Evolutionary conservation across 352 stramenopile species (phyloP), one percentile per base, ranked within the genome.

Genomic region (Phytophthora rubi): DNA sequence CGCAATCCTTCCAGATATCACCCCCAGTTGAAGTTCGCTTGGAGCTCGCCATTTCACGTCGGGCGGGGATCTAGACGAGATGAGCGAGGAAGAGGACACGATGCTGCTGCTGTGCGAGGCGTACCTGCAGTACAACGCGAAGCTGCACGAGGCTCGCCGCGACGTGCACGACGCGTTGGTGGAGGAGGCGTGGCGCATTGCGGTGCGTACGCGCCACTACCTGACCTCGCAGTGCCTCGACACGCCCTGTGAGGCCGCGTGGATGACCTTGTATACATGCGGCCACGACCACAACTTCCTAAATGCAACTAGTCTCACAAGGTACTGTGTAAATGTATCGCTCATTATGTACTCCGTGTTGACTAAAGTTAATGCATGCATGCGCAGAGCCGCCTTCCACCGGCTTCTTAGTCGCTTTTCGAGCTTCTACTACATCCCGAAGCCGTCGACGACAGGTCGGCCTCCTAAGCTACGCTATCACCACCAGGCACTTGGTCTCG

Each of bases 381-480:
- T 48, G 42, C 16, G 42, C 42, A 48, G 15, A n/a, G 15, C 42
- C 42, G 42, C 42, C 42, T 48, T 48, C 15, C 42, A 48, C 42
- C 42, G 10, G 42, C 42, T 48, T 48, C 42, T 48, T 3, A 21
- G 42, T n/a, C 15, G 42, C 13, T 48, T 48, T 23, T 48, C 13
- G 15, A 48, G 42, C 42, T 48, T 48, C 42, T 48, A 48, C 15
- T 23, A 48, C 42, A 48, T 48, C 4, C 42, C 42, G 18, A 48
- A 48, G 42, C 42, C 42, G 42, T 48, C 42, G 35, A 10, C 15
- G 16, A 48, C 9, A n/a, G 42, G 42, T n/a, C 42, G 16, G 4
- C 42, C 42, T 48, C 42, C 42, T 48, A 48, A 48, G 15, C 16
- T 48, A 48, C 42, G 42, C 15, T 48, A 48, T 48, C 42, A 48